Conservation (phyloP, 2,329 filamentous ascomycete genomes). For the Ustilaginoidea virens region DNA sequence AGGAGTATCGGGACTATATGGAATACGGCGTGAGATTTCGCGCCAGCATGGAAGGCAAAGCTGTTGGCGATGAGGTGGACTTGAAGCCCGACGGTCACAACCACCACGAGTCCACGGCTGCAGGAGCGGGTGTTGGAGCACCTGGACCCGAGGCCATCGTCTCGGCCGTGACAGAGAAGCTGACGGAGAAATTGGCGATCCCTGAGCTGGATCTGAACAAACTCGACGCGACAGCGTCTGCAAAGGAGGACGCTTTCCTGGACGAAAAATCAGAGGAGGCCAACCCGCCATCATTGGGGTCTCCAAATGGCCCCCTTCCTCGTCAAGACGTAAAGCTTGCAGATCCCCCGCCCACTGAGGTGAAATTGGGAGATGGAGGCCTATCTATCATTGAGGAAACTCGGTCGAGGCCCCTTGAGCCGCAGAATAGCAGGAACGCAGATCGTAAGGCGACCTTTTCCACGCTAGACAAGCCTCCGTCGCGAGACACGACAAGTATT, state of each 20-base stretch:
- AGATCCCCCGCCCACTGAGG: not conserved
- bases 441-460: slow-evolving; percentile 43
- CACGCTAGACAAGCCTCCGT: slow-evolving; percentile 31
- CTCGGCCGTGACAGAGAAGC: slow-evolving; percentile 17
- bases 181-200: slow-evolving; percentile 12
- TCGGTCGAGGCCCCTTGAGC: slow-evolving; percentile 17
- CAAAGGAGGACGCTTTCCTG: slow-evolving; percentile 13
- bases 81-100: slow-evolving; percentile 21
- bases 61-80: slow-evolving; percentile 31
- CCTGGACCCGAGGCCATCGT: slow-evolving; percentile 24
- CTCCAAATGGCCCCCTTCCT: too few relatives aligned
- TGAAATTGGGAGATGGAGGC: slow-evolving; percentile 20
- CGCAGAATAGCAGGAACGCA: slow-evolving; percentile 22
- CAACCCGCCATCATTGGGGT: too few relatives aligned
- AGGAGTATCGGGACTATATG: slow-evolving; percentile 74
- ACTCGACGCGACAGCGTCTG: slow-evolving; percentile 16
- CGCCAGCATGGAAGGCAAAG: slow-evolving; percentile 45
- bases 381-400: slow-evolving; percentile 32
- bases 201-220: slow-evolving; percentile 13
- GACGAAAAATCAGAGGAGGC: slow-evolving; percentile 18
- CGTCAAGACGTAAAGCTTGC: slow-evolving; percentile 1
- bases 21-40: slow-evolving; percentile 66
- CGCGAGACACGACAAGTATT: slow-evolving; percentile 15
- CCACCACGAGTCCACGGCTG: slow-evolving; percentile 15
- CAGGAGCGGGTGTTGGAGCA: slow-evolving; percentile 25